These are phyloP conservation scores for Gamsiella multidivaricata DNA, from an alignment of 192 early-diverging fungal species.

Conservation along the genomic window DNA sequence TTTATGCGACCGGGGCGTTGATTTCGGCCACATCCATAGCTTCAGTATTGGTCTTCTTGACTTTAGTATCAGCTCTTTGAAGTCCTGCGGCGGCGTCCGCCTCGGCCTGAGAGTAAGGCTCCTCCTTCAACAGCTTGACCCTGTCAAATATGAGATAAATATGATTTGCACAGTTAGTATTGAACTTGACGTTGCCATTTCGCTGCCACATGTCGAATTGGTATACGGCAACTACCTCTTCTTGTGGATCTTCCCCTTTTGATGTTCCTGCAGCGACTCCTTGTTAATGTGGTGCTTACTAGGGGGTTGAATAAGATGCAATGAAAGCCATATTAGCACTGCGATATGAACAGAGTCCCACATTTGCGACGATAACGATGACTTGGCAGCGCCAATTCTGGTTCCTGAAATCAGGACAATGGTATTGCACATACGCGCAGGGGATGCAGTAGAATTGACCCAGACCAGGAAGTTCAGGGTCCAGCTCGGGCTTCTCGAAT, in stretches of 20 bases:
- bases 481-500: conserved; percentile 69
- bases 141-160: conserved; percentile 42
- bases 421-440: conserved; percentile 68
- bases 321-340: too few relatives aligned
- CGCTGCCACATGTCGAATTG: too few relatives aligned
- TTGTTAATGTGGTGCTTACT: conserved; percentile 81
- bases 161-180: background rate
- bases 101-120: conserved; percentile 92
- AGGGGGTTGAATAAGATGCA: background rate
- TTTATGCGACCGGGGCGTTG: conserved; percentile 30
- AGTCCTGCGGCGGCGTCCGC: conserved; percentile 77
- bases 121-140: conserved; percentile 85
- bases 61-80: conserved; percentile 65
- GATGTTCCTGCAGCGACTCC: conserved; percentile 71
- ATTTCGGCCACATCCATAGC: conserved; percentile 32
- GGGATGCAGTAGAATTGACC: conserved; percentile 94
- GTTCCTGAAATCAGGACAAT: background rate
- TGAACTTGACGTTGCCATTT: background rate
- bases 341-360: background rate
- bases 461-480: conserved; percentile 90
- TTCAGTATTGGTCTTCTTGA: conserved; percentile 39
- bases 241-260: conserved; percentile 87
- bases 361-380: background rate
- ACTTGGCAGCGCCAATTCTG: background rate
- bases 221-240: conserved; percentile 58